Conservation (phyloP, 306 rosid genomes). For the Vicia faba region DNA sequence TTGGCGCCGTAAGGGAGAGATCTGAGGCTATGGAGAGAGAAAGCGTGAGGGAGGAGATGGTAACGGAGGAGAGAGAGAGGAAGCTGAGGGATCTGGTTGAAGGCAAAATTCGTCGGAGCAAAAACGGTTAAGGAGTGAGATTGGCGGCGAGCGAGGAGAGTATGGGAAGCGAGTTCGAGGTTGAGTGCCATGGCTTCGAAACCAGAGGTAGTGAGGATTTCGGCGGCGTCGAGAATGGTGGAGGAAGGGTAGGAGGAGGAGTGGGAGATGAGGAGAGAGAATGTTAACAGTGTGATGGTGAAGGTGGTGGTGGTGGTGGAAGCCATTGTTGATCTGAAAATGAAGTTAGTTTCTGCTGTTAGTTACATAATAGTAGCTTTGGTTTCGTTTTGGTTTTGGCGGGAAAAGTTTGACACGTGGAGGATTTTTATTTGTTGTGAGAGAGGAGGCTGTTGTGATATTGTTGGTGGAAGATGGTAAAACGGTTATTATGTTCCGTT, state of each 20-base stretch:
- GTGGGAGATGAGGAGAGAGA: conserved; percentile 37
- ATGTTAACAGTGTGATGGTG: neutral
- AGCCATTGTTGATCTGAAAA: conserved; percentile 42
- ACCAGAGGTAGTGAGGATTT: conserved; percentile 59
- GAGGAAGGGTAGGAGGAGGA: conserved; percentile 40
- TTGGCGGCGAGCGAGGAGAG: conserved; percentile 42
- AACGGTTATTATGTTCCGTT: neutral
- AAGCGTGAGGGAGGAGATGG: conserved; percentile 60
- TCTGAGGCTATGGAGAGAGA: conserved; percentile 47
- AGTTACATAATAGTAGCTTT: neutral
- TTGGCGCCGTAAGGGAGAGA: conserved; percentile 63
- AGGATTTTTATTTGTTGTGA: neutral
- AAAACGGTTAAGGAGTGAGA: conserved; percentile 55
- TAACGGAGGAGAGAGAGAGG: conserved; percentile 52
- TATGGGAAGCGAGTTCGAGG: conserved; percentile 52
- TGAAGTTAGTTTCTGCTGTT: neutral
- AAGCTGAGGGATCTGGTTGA: conserved; percentile 38
- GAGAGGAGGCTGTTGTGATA: neutral
- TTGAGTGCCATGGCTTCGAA: conserved; percentile 57
- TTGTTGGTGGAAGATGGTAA: neutral
- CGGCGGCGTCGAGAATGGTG: conserved; percentile 53
- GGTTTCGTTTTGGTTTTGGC: conserved; percentile 1
- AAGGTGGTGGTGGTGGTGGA: conserved; percentile 23
- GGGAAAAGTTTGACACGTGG: conserved; percentile 20
- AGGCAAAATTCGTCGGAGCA: conserved; percentile 49